Evolutionary conservation across 257 asterid species (phyloP), one percentile per base, ranked within the genome.

Genomic region (Solanum rostratum): DNA sequence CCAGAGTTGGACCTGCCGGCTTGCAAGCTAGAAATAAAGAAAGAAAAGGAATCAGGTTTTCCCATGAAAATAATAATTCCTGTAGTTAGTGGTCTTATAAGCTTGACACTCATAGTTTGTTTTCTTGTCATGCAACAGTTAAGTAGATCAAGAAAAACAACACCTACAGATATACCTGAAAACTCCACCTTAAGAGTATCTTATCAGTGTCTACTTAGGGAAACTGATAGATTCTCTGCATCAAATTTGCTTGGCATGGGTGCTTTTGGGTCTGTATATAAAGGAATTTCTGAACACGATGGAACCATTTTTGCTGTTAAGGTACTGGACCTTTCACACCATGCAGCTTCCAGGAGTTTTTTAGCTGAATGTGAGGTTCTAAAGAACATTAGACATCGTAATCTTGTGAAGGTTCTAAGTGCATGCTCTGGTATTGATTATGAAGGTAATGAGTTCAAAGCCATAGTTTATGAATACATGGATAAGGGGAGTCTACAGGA

Each of bases 331-430:
- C 89, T 88, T 19, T 78, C 49, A 15, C 81, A 59, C 45, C 49
- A 30, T 39, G 87, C 86, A 70, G 86, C 86, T 84, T 57, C 84
- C 39, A 84, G 83, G 83, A 88, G 89, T 84, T 88, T 88, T 76
- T 20, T 86, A 60, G 70, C 87, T 2, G 90, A 88, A 49, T 88
- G 90, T 55, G 84, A 66, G 70, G 84, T 88, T 50, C 30, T 88
- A 53, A 86, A 83, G 80, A 86, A 88, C 73, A 82, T 84, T 5
- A 59, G 89, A 30, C 87, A 88, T 45, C 62, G 89, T 8, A 88
- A 88, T 81, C 54, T 88, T 30, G 62, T 88, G 13, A 84, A 66
- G 82, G 79, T 88, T 33, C 11, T 81, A 20, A 86, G 83, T 20
- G 81, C 87, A 57, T 88, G 86, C 65, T 88, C 89, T 4, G 52